phyloP scores from a whole-genome alignment of 1,139 yeast species.

The Trichomonascaceae sp. region DNA sequence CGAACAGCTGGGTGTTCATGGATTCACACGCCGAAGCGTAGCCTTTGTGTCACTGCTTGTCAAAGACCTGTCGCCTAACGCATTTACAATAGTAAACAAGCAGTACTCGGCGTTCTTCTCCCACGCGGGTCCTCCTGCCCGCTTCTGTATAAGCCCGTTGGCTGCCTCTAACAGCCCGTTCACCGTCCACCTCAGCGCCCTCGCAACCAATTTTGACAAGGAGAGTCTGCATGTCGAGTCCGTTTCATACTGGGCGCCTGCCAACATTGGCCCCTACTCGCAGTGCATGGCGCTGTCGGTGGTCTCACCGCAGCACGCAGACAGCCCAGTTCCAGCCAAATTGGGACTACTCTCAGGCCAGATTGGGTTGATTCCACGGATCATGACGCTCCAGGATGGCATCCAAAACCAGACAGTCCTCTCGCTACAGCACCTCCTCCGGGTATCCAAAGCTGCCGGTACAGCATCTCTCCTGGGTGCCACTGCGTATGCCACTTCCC shows the following conservation, averaged over 20 bases:
- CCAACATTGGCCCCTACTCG: constrained; percentile 94
- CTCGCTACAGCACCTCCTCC: constrained; percentile 60
- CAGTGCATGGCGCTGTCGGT: constrained; percentile 47
- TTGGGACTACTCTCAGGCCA: constrained; percentile 65
- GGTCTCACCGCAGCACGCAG: constrained; percentile 35
- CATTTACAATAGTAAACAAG: constrained; percentile 45
- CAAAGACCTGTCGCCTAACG: constrained; percentile 39
- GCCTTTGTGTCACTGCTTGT: constrained; percentile 32
- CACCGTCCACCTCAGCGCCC: neutral
- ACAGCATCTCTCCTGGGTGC: constrained; percentile 9
- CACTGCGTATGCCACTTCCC: neutral
- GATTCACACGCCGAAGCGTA: constrained; percentile 7
- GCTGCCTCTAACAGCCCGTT: neutral
- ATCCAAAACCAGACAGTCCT: constrained; percentile 31
- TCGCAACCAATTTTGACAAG: neutral
- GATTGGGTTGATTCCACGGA: constrained; percentile 66
- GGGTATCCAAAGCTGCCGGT: constrained; percentile 46
- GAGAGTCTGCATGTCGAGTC: constrained; percentile 57
- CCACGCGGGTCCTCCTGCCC: constrained; percentile 66
- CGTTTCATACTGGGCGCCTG: constrained; percentile 95
- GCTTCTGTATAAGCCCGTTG: constrained; percentile 53
- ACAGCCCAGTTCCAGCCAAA: too few species aligned
- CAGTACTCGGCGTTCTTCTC: constrained; percentile 45
- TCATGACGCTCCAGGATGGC: constrained; percentile 34
- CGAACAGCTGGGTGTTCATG: constrained; percentile 2